These are phyloP conservation scores for Colletotrichum brevisporum DNA, from an alignment of 2,329 filamentous ascomycete genomes.

Conservation along the genomic window DNA sequence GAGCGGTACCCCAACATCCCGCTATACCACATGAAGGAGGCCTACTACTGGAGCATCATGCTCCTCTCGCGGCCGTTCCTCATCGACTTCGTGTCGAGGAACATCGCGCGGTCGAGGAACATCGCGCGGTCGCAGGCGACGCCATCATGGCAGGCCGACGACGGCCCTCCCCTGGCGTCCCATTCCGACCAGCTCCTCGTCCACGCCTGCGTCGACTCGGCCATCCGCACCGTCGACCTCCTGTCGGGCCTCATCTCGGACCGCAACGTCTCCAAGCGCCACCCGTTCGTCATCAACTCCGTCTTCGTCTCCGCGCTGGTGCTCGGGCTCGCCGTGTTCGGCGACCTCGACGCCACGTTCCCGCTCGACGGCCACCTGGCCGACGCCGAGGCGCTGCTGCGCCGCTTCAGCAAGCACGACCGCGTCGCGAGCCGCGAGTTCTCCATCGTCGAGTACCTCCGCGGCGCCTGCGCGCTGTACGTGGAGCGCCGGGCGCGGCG, in stretches of 20 bases:
- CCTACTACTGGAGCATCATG: conserved; percentile 56
- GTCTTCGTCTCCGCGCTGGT: conserved; percentile 61
- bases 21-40: conserved; percentile 51
- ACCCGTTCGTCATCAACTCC: conserved; percentile 62
- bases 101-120: conserved; percentile 30
- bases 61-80: conserved; percentile 54
- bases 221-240: conserved; percentile 54
- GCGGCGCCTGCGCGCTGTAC: conserved; percentile 44
- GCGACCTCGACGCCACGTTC: conserved; percentile 56
- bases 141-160: not conserved
- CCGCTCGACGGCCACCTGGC: conserved; percentile 48
- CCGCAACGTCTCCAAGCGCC: conserved; percentile 54
- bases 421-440: conserved; percentile 43
- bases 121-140: conserved; percentile 15
- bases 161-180: conserved; percentile 11
- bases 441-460: conserved; percentile 44
- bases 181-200: conserved; percentile 46
- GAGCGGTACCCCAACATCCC: conserved; percentile 46
- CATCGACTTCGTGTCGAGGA: conserved; percentile 46
- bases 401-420: conserved; percentile 45
- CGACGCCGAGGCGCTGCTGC: conserved; percentile 44
- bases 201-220: conserved; percentile 53
- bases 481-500: conserved; percentile 42
- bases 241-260: conserved; percentile 52
- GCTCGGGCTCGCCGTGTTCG: conserved; percentile 59